A percentile compares a stretch with the other conserved stretches of the same genome.
Conservation (phyloP, 2,329 filamentous ascomycete species). For the Myriosclerotinia curreyana region DNA sequence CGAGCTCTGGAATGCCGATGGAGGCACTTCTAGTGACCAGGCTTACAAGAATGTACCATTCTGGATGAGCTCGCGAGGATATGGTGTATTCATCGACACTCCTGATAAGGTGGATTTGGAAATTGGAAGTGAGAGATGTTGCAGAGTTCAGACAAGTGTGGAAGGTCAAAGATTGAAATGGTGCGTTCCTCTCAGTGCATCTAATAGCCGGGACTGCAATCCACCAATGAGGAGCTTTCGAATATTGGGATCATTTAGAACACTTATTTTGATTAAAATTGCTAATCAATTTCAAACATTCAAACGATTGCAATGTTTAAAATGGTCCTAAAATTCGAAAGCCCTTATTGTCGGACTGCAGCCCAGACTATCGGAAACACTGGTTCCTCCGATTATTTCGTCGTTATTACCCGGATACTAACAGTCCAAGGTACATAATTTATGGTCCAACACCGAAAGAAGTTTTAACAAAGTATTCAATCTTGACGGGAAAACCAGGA, state of each 20-base stretch:
- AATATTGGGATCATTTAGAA: no score
- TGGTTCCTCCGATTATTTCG: no score
- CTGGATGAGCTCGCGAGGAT: conserved; percentile 69
- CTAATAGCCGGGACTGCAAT: no score
- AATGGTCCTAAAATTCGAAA: no score
- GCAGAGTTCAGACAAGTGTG: conserved; percentile 66
- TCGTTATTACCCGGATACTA: neutral
- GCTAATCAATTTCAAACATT: no score
- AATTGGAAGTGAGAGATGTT: conserved; percentile 70
- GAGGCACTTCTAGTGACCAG: conserved; percentile 65
- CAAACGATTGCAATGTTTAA: no score
- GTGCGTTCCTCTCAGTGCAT: conserved; percentile 28
- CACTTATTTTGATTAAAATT: no score
- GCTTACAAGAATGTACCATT: conserved; percentile 72
- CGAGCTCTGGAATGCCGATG: conserved; percentile 61
- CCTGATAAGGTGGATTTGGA: conserved; percentile 68
- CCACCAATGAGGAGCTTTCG: no score
- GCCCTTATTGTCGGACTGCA: no score
- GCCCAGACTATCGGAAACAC: no score
- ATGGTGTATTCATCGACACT: conserved; percentile 73
- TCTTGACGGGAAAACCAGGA: conserved; percentile 63
- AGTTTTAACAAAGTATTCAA: conserved; percentile 63
- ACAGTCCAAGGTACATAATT: conserved; percentile 55
- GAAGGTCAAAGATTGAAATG: conserved; percentile 69
- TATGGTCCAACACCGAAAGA: conserved; percentile 70